phyloP scores from a whole-genome alignment of 345 rosid genomes.

The Euphorbia pulcherrima region DNA sequence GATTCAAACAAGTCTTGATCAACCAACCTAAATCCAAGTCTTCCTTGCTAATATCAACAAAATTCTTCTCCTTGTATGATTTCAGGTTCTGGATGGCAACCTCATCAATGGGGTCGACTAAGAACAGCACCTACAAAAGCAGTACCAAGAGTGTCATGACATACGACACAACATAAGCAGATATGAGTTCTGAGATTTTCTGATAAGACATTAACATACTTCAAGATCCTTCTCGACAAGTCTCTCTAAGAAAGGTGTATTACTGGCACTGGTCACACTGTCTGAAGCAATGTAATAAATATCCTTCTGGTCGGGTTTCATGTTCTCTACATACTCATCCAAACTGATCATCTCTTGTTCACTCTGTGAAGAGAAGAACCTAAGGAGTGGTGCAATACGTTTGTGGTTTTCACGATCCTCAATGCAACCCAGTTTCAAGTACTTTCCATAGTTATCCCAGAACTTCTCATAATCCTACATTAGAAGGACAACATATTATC shows the following conservation, averaged over 20 bases:
- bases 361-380: conserved; percentile 78
- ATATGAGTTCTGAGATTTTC: background rate
- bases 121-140: conserved; percentile 55
- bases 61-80: conserved; percentile 90
- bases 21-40: conserved; percentile 84
- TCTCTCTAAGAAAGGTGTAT: conserved; percentile 95
- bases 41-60: conserved; percentile 96
- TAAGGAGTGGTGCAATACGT: conserved; percentile 77
- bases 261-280: conserved; percentile 91
- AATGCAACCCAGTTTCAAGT: conserved; percentile 83
- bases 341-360: conserved; percentile 77
- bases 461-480: conserved; percentile 97
- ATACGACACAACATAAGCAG: conserved; percentile 5
- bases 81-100: conserved; percentile 85
- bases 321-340: conserved; percentile 87
- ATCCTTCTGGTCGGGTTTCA: conserved; percentile 92
- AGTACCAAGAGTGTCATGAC: conserved; percentile 5
- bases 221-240: conserved; percentile 82
- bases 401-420: conserved; percentile 98
- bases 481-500: too few relatives aligned
- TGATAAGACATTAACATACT: conserved; percentile 52
- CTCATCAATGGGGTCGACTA: conserved; percentile 95
- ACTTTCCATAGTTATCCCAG: conserved; percentile 97
- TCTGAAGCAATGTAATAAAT: conserved; percentile 90
- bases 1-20: background rate